These are phyloP conservation scores for Xylaria sp. DNA, from an alignment of 2,329 filamentous ascomycete genomes.

Conservation along the genomic window DNA sequence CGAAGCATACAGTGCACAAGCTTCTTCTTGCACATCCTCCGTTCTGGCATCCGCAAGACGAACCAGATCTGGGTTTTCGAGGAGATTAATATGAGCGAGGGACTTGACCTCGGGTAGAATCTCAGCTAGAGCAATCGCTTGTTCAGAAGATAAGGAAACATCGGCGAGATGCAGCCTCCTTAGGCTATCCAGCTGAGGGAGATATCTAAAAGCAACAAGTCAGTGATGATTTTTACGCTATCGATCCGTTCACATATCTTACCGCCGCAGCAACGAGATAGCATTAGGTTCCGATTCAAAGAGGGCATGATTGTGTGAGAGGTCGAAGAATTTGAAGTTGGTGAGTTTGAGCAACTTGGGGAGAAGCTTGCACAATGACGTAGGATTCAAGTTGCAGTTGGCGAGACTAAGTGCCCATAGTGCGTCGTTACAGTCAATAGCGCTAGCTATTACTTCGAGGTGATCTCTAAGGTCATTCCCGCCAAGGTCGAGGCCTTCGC, in stretches of 20 bases:
- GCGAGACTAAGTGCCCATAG: constrained; percentile 88
- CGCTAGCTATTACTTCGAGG: constrained; percentile 63
- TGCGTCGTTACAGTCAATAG: constrained; percentile 64
- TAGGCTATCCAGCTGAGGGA: constrained; percentile 80
- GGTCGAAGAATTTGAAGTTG: constrained; percentile 86
- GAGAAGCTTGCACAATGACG: constrained; percentile 78
- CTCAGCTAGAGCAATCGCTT: constrained; percentile 91
- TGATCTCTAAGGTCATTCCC: constrained; percentile 78
- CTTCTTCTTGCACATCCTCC: constrained; percentile 87
- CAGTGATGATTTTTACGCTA: constrained; percentile 23
- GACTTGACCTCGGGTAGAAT: constrained; percentile 84
- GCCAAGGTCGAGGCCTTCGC: constrained; percentile 88
- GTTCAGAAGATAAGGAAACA: constrained; percentile 84
- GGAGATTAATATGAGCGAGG: constrained; percentile 86
- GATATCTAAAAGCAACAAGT: constrained; percentile 63
- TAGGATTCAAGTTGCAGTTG: constrained; percentile 81
- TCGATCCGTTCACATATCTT: constrained; percentile 44
- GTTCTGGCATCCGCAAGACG: constrained; percentile 79
- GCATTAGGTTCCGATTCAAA: constrained; percentile 81
- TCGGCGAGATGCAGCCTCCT: constrained; percentile 90
- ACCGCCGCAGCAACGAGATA: constrained; percentile 79
- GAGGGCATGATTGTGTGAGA: constrained; percentile 88
- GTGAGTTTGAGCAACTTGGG: constrained; percentile 76
- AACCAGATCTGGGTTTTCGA: constrained; percentile 81
- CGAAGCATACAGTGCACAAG: constrained; percentile 92